Percentiles rank a stretch among this genome's conserved stretches.
These are phyloP conservation scores for Volvox reticuliferus DNA, from an alignment of 139 green algal genomes.

Conservation along the genomic window DNA sequence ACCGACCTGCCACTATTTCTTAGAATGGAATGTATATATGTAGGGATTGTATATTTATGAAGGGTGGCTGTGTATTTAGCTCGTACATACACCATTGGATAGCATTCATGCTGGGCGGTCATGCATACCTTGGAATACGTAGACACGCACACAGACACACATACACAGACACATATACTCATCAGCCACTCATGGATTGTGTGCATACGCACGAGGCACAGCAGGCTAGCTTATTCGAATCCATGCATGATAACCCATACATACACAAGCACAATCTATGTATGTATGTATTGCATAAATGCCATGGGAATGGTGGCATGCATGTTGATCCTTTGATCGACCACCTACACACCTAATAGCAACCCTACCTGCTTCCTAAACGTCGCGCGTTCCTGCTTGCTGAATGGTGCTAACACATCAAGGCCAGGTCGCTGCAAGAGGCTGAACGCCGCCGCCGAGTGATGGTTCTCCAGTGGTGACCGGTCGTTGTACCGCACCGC, in stretches of 20 bases:
- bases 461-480: slow-evolving; percentile 62
- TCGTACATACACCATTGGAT: no score
- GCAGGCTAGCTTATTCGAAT: no score
- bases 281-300: no score
- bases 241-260: no score
- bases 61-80: no score
- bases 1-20: no score
- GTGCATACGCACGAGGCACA: no score
- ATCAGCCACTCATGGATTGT: background rate
- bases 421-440: slow-evolving; percentile 29
- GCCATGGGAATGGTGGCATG: background rate
- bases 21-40: no score
- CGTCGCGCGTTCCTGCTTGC: background rate
- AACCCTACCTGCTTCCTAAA: slow-evolving; percentile 38
- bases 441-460: slow-evolving; percentile 45
- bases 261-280: no score
- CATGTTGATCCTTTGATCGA: background rate
- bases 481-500: slow-evolving; percentile 73
- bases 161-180: background rate
- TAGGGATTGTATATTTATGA: no score
- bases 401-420: slow-evolving; percentile 25
- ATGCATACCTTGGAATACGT: no score
- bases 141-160: background rate
- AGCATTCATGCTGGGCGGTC: no score
- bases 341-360: background rate